Percentiles rank a stretch among this genome's conserved stretches.
Conservation (phyloP, 140 eudicot species). For the Ambrosia hybrid region DNA sequence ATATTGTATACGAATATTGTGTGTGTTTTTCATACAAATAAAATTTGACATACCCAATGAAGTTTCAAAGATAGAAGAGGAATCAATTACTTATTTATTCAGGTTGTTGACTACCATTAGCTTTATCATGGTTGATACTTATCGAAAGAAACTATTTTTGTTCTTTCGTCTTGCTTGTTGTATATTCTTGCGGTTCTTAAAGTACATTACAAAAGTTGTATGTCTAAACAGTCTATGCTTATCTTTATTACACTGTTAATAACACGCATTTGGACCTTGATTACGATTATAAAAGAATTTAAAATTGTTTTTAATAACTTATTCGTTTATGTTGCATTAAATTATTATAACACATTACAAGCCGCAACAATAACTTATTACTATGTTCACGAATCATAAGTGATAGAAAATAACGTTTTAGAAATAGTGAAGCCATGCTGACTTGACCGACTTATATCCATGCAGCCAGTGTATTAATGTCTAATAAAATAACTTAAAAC, state of each 20-base stretch:
- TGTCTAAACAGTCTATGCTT: too few relatives aligned
- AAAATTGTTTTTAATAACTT: too few relatives aligned
- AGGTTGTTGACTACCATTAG: background rate
- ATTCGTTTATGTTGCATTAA: background rate
- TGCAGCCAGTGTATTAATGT: background rate
- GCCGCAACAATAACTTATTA: background rate
- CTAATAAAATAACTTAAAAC: too few relatives aligned
- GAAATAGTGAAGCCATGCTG: background rate
- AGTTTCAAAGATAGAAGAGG: background rate
- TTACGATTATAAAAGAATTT: too few relatives aligned
- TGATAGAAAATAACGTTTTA: background rate
- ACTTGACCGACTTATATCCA: background rate
- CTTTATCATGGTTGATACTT: background rate
- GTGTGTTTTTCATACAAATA: background rate
- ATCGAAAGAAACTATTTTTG: background rate
- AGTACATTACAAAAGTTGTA: background rate
- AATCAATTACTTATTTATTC: background rate
- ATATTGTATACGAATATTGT: background rate
- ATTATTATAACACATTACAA: background rate
- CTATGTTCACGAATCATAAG: background rate
- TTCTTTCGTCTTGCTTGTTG: background rate
- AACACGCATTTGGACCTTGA: too few relatives aligned
- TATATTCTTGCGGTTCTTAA: too few relatives aligned
- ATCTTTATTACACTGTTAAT: too few relatives aligned
- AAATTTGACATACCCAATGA: too few relatives aligned